These are phyloP conservation scores for Fusarium sp. DNA, from an alignment of 2,329 filamentous ascomycete genomes.

Conservation along the genomic window DNA sequence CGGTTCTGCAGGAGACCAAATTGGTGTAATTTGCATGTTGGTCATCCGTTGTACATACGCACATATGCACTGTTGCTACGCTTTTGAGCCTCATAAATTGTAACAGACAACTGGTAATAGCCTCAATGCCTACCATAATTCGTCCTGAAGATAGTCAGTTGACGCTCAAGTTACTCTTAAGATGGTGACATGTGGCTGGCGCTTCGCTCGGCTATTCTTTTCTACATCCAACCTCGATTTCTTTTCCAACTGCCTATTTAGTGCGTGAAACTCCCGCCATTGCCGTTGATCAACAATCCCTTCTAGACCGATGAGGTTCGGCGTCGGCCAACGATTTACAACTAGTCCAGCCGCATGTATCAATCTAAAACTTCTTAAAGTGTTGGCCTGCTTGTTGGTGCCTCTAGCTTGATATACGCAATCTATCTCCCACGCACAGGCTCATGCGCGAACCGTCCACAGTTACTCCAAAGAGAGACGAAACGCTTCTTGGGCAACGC, in stretches of 20 bases:
- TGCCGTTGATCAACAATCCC: constrained; percentile 35
- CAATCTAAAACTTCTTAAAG: constrained; percentile 26
- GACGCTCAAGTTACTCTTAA: background rate
- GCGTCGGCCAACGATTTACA: background rate
- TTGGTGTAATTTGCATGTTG: constrained; percentile 20
- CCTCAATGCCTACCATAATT: background rate
- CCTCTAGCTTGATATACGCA: constrained; percentile 13
- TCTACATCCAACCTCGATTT: constrained; percentile 13
- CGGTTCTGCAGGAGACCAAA: constrained; percentile 24
- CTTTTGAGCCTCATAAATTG: constrained; percentile 8
- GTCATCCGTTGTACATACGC: constrained; percentile 6
- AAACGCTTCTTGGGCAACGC: constrained; percentile 7
- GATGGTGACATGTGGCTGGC: constrained; percentile 21
- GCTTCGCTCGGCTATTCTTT: constrained; percentile 41
- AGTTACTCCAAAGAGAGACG: constrained; percentile 17
- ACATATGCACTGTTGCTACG: background rate
- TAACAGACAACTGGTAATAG: background rate
- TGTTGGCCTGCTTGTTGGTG: constrained; percentile 10
- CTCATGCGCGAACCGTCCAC: constrained; percentile 29
- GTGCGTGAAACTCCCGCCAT: constrained; percentile 35
- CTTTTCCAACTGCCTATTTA: constrained; percentile 5
- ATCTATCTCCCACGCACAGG: constrained; percentile 35
- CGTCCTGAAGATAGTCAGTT: background rate
- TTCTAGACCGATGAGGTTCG: constrained; percentile 9
- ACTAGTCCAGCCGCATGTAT: background rate